phyloP scores from a whole-genome alignment of 169 alveolate species.

The Theileria sp. region DNA sequence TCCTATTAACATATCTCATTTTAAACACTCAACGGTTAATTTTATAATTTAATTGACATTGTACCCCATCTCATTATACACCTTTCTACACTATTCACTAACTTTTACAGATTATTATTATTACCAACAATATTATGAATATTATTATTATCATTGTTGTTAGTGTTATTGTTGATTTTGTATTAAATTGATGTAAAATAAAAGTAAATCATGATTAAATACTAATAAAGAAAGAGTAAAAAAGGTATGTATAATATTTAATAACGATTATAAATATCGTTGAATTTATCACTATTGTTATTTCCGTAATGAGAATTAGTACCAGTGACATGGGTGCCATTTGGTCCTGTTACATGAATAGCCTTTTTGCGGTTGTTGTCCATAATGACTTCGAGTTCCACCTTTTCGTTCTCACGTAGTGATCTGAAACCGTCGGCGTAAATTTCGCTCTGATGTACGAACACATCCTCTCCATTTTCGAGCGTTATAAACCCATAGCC shows the following conservation, averaged over 20 bases:
- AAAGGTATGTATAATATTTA: neutral
- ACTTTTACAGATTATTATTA: neutral
- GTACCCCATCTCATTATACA: neutral
- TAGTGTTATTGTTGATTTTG: neutral
- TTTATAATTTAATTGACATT: neutral
- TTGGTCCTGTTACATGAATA: constrained; percentile 79
- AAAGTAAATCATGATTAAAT: too few relatives aligned
- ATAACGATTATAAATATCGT: neutral
- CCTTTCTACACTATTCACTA: neutral
- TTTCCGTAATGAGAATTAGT: neutral
- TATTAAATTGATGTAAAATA: neutral
- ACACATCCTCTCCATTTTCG: constrained; percentile 77
- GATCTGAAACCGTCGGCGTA: constrained; percentile 79
- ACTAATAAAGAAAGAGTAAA: too few relatives aligned
- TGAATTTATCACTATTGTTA: neutral
- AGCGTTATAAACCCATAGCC: constrained; percentile 82
- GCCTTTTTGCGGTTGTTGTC: constrained; percentile 77
- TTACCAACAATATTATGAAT: neutral
- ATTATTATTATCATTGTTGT: too few relatives aligned
- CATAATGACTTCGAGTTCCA: constrained; percentile 65
- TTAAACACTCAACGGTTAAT: neutral
- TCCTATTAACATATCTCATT: neutral
- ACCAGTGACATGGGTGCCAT: constrained; percentile 76
- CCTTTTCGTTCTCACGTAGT: constrained; percentile 73
- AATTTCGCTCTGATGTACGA: constrained; percentile 79